A percentile compares a stretch with the other conserved stretches of the same genome.
These are phyloP conservation scores for Pichia nanzhaoensis DNA, from an alignment of 805 yeast genomes.

Conservation along the genomic window DNA sequence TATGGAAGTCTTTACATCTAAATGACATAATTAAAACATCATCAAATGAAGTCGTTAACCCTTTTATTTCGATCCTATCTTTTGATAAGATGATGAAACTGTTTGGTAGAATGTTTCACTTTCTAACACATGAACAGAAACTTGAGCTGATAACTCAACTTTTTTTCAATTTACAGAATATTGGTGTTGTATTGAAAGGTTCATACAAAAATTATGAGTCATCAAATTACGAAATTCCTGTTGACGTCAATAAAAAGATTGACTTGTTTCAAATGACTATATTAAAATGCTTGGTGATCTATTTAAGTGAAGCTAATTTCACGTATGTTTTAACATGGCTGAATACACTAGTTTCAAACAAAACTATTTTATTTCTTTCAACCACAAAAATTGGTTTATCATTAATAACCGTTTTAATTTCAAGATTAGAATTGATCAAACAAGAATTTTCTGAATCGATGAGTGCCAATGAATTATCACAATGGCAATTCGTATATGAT, in stretches of 20 bases:
- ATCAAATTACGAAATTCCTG: constrained; percentile 43
- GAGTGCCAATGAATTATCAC: constrained; percentile 49
- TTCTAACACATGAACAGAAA: constrained; percentile 68
- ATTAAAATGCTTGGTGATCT: constrained; percentile 75
- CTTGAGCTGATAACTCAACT: constrained; percentile 70
- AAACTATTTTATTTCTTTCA: constrained; percentile 61
- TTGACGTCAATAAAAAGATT: constrained; percentile 48
- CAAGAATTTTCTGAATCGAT: constrained; percentile 58
- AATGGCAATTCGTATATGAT: constrained; percentile 80
- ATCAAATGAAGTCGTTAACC: constrained; percentile 57
- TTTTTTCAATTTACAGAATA: constrained; percentile 71
- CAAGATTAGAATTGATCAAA: constrained; percentile 85
- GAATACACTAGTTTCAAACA: constrained; percentile 61
- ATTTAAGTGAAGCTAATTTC: constrained; percentile 74
- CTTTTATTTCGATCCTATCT: constrained; percentile 75
- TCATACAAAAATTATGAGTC: constrained; percentile 60
- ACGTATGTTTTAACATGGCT: constrained; percentile 73
- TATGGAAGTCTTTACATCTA: constrained; percentile 77
- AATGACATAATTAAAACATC: constrained; percentile 49
- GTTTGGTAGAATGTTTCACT: constrained; percentile 82
- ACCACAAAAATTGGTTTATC: constrained; percentile 79
- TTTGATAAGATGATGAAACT: constrained; percentile 85
- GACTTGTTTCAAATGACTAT: constrained; percentile 77
- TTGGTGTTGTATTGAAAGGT: constrained; percentile 72
- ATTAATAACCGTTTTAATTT: constrained; percentile 78